Evolutionary conservation across 1,284 basidiomycete genomes (phyloP).

Genomic region (Boletus hoseneyae): DNA sequence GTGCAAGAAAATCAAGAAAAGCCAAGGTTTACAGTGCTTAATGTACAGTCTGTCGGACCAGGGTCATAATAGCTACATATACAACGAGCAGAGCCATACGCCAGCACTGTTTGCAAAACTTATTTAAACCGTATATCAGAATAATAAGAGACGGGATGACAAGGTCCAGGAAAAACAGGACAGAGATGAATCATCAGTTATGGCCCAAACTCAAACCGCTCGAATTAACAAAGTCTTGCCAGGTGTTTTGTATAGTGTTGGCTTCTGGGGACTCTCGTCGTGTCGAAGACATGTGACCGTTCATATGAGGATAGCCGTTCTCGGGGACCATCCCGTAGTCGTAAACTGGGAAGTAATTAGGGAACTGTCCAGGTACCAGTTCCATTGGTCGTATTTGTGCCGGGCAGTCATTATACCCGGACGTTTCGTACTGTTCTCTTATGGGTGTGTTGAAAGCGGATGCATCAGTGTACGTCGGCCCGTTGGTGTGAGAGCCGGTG

Average conservation of each 20-base stretch:
- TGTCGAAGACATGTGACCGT: conserved; percentile 34
- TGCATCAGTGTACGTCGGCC: conserved; percentile 25
- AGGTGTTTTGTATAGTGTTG: conserved; percentile 52
- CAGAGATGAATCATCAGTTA: conserved; percentile 10
- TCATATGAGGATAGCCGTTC: conserved; percentile 36
- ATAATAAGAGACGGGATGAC: conserved; percentile 4
- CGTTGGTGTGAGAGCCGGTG: conserved; percentile 24
- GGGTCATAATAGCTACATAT: conserved; percentile 20
- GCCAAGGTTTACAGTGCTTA: conserved; percentile 5
- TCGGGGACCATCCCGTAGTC: conserved; percentile 52
- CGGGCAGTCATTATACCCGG: conserved; percentile 24
- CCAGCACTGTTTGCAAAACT: conserved; percentile 12
- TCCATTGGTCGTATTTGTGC: conserved; percentile 32
- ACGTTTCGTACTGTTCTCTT: conserved; percentile 28
- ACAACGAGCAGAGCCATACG: conserved; percentile 10
- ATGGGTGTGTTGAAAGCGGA: conserved; percentile 27
- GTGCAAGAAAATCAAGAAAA: conserved; percentile 23
- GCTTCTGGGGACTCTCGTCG: conserved; percentile 51
- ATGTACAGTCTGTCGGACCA: conserved; percentile 7
- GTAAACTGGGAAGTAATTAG: conserved; percentile 73
- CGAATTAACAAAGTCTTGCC: conserved; percentile 53
- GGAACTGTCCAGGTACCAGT: conserved; percentile 41
- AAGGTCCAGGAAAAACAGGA: neutral
- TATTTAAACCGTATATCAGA: conserved; percentile 6
- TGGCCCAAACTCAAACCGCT: conserved; percentile 29